Percentiles rank a stretch among this genome's conserved stretches.
Evolutionary conservation across 306 rosid species (phyloP).

Genomic region (Casuarina cunninghamiana): DNA sequence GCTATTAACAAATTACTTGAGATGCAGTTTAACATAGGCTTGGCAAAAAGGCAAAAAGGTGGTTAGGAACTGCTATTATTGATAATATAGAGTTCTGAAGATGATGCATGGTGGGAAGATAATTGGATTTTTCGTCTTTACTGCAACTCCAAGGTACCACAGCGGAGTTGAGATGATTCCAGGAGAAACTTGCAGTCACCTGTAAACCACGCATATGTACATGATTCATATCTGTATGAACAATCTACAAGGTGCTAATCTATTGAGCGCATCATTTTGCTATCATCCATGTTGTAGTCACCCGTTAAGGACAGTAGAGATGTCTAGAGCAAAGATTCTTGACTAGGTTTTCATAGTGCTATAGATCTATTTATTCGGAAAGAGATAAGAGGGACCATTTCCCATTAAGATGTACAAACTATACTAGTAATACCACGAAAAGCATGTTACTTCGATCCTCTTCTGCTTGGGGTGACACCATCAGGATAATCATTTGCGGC

Average conservation of each 20-base stretch:
- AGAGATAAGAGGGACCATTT: not conserved
- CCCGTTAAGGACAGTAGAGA: not conserved
- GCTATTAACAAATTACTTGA: not conserved
- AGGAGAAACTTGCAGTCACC: not conserved
- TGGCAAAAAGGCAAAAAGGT: not conserved
- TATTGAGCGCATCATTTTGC: not conserved
- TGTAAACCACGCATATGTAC: not conserved
- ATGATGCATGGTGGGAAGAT: not conserved
- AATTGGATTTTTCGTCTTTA: not conserved
- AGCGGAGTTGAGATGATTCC: not conserved
- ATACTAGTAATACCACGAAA: conserved; percentile 6
- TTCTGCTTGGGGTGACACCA: conserved; percentile 24
- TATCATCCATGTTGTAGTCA: not conserved
- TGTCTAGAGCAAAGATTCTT: not conserved
- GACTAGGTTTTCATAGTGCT: not conserved
- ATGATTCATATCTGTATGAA: not conserved
- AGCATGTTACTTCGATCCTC: conserved; percentile 18
- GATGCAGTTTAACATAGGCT: conserved; percentile 3
- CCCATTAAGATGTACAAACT: conserved; percentile 18
- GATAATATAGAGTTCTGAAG: not conserved
- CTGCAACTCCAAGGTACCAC: not conserved
- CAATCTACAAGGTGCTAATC: not conserved
- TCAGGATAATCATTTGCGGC: conserved; percentile 17
- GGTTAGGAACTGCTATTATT: not conserved
- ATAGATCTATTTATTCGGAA: not conserved